Base-by-base conservation (phyloP, 257 asterid genomes). In the Ligustrum vulgare region DNA sequence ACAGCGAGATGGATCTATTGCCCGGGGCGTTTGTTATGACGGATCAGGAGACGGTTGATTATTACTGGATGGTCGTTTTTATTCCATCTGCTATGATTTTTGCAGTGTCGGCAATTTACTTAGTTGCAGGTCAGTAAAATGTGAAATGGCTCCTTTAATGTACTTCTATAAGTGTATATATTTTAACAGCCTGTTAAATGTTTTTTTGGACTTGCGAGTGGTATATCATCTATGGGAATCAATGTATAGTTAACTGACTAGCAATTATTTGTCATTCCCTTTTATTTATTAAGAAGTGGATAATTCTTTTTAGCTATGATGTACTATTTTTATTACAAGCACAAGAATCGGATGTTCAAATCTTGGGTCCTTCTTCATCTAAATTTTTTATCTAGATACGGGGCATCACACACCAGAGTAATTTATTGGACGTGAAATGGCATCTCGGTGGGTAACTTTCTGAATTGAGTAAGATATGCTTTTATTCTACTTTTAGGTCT, bases 11-110 rank as follows among this genome's bases (percentile, higher is more conserved):
- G 72, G 98, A 94, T 87, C 86, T 80, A 41, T 74, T 71, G 32
- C 83, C 89, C 0, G 97, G 95, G 18, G 96, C 98, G 2, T 94
- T 94, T 80, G 88, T 72, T 43, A 79, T 94, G 75, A 94, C 98
- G 81, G 94, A 94, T 92, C 98, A 86, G 87, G 93, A 92, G 83
- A 89, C 95, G 75, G 97, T 89, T 78, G 98, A 94, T 86, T 94
- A 88, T 80, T 94, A 88, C 83, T 92, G 98, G 98, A 92, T 91
- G 92, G 95, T 94, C 78, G 91, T 92, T 77, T 91, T 94, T 69
- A 35, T 87, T 16, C 98, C 98, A 2, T 88, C 98, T 3, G 75
- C 89, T 54, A 63, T 91, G 68, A 71, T 89, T 54, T 90, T 88
- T 71, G 82, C 79, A 2, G 88, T 68, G 39, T 88, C 98, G 0